These are phyloP conservation scores for Micromonas pusilla DNA, from an alignment of 139 green algal genomes.

Conservation along the genomic window DNA sequence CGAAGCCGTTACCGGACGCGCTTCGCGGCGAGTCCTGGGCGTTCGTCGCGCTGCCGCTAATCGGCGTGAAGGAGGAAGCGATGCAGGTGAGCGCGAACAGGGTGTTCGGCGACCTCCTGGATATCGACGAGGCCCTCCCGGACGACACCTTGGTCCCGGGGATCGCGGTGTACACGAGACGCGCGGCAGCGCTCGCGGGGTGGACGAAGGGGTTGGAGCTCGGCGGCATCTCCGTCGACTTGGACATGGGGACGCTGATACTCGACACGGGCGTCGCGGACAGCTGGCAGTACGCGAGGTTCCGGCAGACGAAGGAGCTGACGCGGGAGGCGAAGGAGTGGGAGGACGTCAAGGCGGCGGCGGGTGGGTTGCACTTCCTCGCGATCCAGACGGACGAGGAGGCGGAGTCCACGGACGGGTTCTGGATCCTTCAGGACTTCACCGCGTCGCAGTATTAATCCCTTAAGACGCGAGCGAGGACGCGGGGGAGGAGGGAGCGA, in stretches of 20 bases:
- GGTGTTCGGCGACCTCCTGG: constrained; percentile 63
- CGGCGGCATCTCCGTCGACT: constrained; percentile 64
- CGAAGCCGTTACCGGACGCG: constrained; percentile 71
- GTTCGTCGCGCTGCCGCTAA: constrained; percentile 92
- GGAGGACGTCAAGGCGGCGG: constrained; percentile 77
- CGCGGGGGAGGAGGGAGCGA: too few species aligned
- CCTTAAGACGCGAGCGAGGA: too few species aligned
- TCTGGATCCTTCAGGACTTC: constrained; percentile 87
- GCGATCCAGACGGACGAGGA: constrained; percentile 87
- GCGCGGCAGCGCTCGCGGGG: constrained; percentile 77
- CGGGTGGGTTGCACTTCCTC: constrained; percentile 89
- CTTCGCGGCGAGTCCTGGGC: constrained; percentile 89
- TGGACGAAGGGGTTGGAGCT: constrained; percentile 87
- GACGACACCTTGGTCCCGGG: constrained; percentile 57
- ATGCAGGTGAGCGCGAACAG: constrained; percentile 16
- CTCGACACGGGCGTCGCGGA: constrained; percentile 91
- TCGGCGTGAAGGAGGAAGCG: constrained; percentile 55
- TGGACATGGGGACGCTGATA: constrained; percentile 72
- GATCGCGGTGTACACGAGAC: constrained; percentile 84
- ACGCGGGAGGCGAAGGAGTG: constrained; percentile 76
- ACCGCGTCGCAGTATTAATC: background rate
- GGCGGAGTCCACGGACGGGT: constrained; percentile 66
- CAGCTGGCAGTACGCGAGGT: constrained; percentile 79
- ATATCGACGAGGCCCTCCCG: constrained; percentile 36
- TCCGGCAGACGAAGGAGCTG: constrained; percentile 59